Base-by-base conservation (phyloP, 805 yeast species). In the Zygoascus biomembranicola region DNA sequence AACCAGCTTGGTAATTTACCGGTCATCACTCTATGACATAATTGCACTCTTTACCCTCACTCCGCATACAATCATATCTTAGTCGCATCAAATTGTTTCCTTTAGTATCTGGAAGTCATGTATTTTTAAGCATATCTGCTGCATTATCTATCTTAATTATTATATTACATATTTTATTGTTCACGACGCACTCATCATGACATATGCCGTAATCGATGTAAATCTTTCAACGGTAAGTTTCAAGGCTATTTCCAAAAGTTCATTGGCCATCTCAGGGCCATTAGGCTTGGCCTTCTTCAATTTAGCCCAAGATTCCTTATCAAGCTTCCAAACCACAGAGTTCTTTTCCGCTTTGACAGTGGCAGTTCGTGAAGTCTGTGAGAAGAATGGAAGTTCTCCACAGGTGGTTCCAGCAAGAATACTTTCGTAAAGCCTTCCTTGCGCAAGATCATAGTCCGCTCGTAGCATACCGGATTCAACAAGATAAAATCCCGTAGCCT, bases 331-430 rank as follows among this genome's bases (percentile, higher is more conserved):
- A 1, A 86, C 74, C 9, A 78, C 76, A 1, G 85, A 73, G 51
- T 82, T 86, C 32, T 73, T 75, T 49, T 84, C 89, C 1, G 85
- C 80, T 6, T 72, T 69, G 52, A 82, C 78, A 3, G 78, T 73
- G 11, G 74, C 72, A 10, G 80, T 71, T 46, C 75, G 70, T 10
- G 67, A 65, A 0, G 72, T 63, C 10, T 69, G 69, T 16, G 67
- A 58, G 53, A 69, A 68, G 50, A 69, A 70, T 2, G 71, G 69
- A n/a, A 69, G 61, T 54, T 85, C 89, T 2, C 95, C 94, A 66
- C 85, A 84, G 1, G 87, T 79, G 0, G 92, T 85, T 55, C 85
- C 78, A 4, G 94, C 89, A 51, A 87, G 74, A 35, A 85, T 80
- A 16, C 74, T 63, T 72, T 73, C 71, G 66, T 70, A 66, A 66